phyloP scores from a whole-genome alignment of 1,284 basidiomycete species.

The Agaricales sp. region DNA sequence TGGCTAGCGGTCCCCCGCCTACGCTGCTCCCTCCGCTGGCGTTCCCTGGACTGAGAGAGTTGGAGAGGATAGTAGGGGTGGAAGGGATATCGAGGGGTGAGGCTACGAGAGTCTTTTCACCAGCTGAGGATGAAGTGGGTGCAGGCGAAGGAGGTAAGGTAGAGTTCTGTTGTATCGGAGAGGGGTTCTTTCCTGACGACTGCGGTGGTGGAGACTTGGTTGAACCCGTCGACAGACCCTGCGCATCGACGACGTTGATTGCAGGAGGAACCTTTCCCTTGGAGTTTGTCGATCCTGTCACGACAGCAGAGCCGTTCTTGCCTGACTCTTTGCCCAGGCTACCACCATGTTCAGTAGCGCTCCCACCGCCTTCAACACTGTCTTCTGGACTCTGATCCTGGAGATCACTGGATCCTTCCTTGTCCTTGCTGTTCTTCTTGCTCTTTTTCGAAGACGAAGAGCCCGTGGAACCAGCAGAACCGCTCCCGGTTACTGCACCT shows the following conservation, averaged over 20 bases:
- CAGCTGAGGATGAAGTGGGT: conserved; percentile 30
- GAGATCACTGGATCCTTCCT: conserved; percentile 61
- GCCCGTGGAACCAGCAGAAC: no score
- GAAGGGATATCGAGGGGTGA: conserved; percentile 67
- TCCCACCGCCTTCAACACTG: background rate
- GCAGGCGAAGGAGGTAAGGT: conserved; percentile 26
- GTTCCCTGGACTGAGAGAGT: conserved; percentile 33
- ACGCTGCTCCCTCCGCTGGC: no score
- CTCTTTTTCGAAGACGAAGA: conserved; percentile 38
- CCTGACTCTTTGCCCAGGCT: conserved; percentile 25
- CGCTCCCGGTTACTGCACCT: conserved; percentile 13
- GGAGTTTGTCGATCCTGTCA: background rate
- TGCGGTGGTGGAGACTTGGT: conserved; percentile 6
- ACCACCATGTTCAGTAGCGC: conserved; percentile 12
- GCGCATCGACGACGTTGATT: conserved; percentile 7
- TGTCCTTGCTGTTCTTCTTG: conserved; percentile 62
- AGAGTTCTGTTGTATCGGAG: conserved; percentile 21
- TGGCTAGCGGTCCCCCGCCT: no score
- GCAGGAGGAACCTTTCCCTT: background rate
- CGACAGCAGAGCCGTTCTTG: conserved; percentile 9
- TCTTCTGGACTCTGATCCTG: conserved; percentile 37
- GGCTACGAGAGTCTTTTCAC: background rate
- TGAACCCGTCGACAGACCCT: conserved; percentile 16
- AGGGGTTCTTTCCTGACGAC: conserved; percentile 20
- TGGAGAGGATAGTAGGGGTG: conserved; percentile 63